phyloP scores from a whole-genome alignment of 305 asterid species.

The Fraxinus sp. region DNA sequence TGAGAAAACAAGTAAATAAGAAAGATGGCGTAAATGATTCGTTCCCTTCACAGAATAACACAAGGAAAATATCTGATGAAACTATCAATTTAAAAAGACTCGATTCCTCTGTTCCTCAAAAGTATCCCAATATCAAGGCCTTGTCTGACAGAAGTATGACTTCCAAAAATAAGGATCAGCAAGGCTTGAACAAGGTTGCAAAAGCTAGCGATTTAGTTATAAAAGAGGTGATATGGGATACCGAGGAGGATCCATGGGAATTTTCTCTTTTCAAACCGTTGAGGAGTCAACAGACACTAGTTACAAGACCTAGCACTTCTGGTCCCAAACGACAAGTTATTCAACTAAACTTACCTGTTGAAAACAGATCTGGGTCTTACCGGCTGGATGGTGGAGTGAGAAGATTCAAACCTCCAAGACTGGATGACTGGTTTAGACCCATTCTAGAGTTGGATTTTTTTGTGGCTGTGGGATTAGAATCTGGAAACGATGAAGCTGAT shows the following conservation, averaged over 20 bases:
- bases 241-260: conserved; percentile 64
- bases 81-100: conserved; percentile 29
- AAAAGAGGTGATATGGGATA: conserved; percentile 47
- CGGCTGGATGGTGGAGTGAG: conserved; percentile 54
- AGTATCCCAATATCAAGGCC: conserved; percentile 34
- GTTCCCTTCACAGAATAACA: conserved; percentile 26
- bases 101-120: conserved; percentile 36
- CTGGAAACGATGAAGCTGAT: conserved; percentile 47
- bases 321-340: conserved; percentile 85
- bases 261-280: conserved; percentile 76
- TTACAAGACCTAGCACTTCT: conserved; percentile 45
- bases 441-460: conserved; percentile 81
- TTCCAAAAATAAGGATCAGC: conserved; percentile 38
- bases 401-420: conserved; percentile 81
- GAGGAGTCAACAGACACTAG: conserved; percentile 45
- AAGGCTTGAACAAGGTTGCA: conserved; percentile 32
- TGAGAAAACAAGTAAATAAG: conserved; percentile 32
- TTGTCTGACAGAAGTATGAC: conserved; percentile 31
- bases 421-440: conserved; percentile 90
- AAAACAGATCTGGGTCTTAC: conserved; percentile 51
- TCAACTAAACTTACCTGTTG: conserved; percentile 64
- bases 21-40: conserved; percentile 24
- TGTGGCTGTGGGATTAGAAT: conserved; percentile 66
- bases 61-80: conserved; percentile 34
- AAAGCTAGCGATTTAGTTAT: conserved; percentile 37